Evolutionary conservation across 140 eudicot genomes (phyloP).

Genomic region (Senecio squalidus): DNA sequence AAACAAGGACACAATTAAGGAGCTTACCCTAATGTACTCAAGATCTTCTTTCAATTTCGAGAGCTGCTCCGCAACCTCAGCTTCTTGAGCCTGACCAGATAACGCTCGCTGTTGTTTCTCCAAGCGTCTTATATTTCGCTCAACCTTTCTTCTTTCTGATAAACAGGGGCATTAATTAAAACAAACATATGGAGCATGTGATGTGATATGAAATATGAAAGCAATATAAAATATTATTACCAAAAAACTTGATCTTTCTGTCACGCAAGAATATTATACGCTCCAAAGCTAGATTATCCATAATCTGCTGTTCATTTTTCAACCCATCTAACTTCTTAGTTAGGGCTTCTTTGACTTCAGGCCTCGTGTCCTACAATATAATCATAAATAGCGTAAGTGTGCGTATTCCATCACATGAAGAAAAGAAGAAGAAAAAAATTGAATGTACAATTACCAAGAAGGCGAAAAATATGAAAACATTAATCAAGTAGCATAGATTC

Average conservation of each 20-base stretch:
- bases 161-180: slow-evolving; percentile 13
- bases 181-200: background rate
- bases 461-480: background rate
- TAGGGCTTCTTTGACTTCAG: slow-evolving; percentile 67
- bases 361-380: slow-evolving; percentile 63
- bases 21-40: slow-evolving; percentile 84
- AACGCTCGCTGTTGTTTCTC: slow-evolving; percentile 78
- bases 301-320: slow-evolving; percentile 66
- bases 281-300: slow-evolving; percentile 70
- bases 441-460: slow-evolving; percentile 1
- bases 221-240: slow-evolving; percentile 30
- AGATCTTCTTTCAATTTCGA: slow-evolving; percentile 82
- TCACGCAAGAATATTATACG: slow-evolving; percentile 73
- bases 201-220: background rate
- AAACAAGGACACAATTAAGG: slow-evolving; percentile 6
- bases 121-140: slow-evolving; percentile 71
- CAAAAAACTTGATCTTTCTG: slow-evolving; percentile 83
- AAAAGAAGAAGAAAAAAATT: background rate
- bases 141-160: slow-evolving; percentile 90
- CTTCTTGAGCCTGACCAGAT: slow-evolving; percentile 65
- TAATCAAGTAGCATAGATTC: background rate
- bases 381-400: slow-evolving; percentile 5
- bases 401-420: slow-evolving; percentile 10
- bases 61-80: slow-evolving; percentile 64
- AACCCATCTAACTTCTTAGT: slow-evolving; percentile 76